Percentiles rank a stretch among this genome's conserved stretches.
Conservation (phyloP, 306 rosid species). For the Adenanthera pavonina region DNA sequence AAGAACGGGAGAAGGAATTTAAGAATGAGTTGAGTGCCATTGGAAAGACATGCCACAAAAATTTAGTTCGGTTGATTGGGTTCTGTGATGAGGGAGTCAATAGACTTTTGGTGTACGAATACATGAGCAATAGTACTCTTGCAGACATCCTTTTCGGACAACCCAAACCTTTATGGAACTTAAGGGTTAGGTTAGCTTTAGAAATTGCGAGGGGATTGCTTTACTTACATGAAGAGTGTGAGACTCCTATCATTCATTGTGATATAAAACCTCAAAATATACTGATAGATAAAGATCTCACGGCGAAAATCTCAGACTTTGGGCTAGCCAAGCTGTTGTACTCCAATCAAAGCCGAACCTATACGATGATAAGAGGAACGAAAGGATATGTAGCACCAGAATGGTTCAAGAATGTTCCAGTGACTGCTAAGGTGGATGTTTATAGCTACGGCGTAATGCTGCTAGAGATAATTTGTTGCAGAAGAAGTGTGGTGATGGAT, state of each 20-base stretch:
- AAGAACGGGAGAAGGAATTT: constrained; percentile 52
- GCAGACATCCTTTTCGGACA: constrained; percentile 44
- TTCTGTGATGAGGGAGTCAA: constrained; percentile 52
- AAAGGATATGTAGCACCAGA: constrained; percentile 59
- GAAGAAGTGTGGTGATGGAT: constrained; percentile 45
- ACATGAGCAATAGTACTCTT: constrained; percentile 50
- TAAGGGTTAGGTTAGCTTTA: constrained; percentile 44
- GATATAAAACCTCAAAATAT: constrained; percentile 59
- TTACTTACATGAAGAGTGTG: constrained; percentile 60
- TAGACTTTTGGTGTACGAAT: constrained; percentile 49
- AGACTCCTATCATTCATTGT: constrained; percentile 51
- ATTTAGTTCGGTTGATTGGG: constrained; percentile 51
- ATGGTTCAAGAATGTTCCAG: constrained; percentile 56
- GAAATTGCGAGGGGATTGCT: constrained; percentile 53
- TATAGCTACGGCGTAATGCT: constrained; percentile 56
- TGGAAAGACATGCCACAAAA: constrained; percentile 51
- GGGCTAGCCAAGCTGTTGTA: constrained; percentile 56
- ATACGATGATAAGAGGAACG: constrained; percentile 55
- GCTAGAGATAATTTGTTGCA: constrained; percentile 52
- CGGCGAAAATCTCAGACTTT: constrained; percentile 48
- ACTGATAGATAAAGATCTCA: constrained; percentile 42
- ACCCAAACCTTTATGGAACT: constrained; percentile 42
- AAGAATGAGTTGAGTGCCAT: constrained; percentile 50
- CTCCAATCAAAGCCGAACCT: constrained; percentile 47
- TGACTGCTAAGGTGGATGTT: constrained; percentile 56